phyloP scores from a whole-genome alignment of 2,329 filamentous ascomycete genomes.

The Aspergillus sp. region DNA sequence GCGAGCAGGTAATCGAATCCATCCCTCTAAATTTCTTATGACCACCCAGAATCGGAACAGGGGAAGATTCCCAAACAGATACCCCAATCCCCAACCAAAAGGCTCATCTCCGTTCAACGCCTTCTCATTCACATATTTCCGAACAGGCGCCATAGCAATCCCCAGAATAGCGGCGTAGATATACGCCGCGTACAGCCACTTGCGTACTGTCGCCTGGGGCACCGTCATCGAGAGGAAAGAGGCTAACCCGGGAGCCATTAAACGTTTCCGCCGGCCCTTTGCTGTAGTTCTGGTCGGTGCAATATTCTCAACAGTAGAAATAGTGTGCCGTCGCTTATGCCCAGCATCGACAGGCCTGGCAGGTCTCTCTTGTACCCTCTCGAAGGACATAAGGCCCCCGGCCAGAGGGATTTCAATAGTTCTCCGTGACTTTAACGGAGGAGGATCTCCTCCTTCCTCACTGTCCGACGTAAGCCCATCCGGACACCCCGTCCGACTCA shows the following conservation, averaged over 20 bases:
- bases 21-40: constrained; percentile 60
- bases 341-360: constrained; percentile 4
- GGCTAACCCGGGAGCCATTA: constrained; percentile 57
- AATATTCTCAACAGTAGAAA: constrained; percentile 41
- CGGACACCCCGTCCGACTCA: constrained; percentile 37
- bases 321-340: constrained; percentile 42
- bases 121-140: constrained; percentile 58
- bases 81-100: constrained; percentile 86
- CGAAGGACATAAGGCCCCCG: constrained; percentile 14
- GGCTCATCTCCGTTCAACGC: constrained; percentile 71
- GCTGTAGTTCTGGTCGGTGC: constrained; percentile 44
- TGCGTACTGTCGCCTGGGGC: constrained; percentile 65
- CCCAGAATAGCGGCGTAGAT: constrained; percentile 62
- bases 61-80: constrained; percentile 73
- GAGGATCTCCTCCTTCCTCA: constrained; percentile 23
- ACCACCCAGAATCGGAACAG: constrained; percentile 66
- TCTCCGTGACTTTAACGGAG: constrained; percentile 30
- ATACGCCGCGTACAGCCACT: constrained; percentile 76
- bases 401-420: constrained; percentile 11
- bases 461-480: constrained; percentile 34
- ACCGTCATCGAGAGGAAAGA: constrained; percentile 76
- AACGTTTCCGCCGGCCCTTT: constrained; percentile 59
- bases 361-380: constrained; percentile 15
- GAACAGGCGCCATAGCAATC: constrained; percentile 64
- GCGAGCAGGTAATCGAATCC: constrained; percentile 63